phyloP scores from a whole-genome alignment of 208 protist genomes.

The Endotrypanum monterogeii region DNA sequence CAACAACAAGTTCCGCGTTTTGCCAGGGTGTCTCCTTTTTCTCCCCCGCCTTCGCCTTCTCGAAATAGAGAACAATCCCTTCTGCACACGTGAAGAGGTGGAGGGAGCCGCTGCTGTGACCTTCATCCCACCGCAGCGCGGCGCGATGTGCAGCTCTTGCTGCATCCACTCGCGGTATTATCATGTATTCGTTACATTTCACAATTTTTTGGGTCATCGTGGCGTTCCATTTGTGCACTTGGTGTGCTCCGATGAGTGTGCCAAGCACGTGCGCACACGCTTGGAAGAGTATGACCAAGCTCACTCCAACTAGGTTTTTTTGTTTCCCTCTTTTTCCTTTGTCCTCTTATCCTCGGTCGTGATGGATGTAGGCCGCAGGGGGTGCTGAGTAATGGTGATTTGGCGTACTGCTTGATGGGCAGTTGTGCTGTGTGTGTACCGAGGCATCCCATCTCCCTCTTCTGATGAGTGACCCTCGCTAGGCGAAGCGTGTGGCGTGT shows the following conservation, averaged over 20 bases:
- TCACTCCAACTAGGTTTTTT: background rate
- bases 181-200: conserved; percentile 59
- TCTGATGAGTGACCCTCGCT: too few relatives aligned
- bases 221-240: conserved; percentile 76
- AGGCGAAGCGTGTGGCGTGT: too few relatives aligned
- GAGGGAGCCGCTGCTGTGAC: conserved; percentile 45
- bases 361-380: background rate
- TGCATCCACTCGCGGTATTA: conserved; percentile 62
- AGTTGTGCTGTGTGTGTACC: too few relatives aligned
- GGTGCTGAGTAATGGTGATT: background rate
- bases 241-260: conserved; percentile 65
- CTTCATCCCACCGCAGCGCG: conserved; percentile 46
- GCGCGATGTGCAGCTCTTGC: conserved; percentile 80
- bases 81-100: conserved; percentile 48
- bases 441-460: too few relatives aligned
- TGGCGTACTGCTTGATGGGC: too few relatives aligned
- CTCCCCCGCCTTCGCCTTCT: conserved; percentile 54
- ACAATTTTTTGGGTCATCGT: conserved; percentile 36
- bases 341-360: background rate
- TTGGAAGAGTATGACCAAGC: conserved; percentile 52
- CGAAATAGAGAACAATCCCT: conserved; percentile 78
- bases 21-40: conserved; percentile 82
- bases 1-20: conserved; percentile 73
- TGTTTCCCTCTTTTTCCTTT: background rate
- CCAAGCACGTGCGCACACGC: conserved; percentile 44